phyloP scores from a whole-genome alignment of 805 yeast species.

The Candida incommunis region DNA sequence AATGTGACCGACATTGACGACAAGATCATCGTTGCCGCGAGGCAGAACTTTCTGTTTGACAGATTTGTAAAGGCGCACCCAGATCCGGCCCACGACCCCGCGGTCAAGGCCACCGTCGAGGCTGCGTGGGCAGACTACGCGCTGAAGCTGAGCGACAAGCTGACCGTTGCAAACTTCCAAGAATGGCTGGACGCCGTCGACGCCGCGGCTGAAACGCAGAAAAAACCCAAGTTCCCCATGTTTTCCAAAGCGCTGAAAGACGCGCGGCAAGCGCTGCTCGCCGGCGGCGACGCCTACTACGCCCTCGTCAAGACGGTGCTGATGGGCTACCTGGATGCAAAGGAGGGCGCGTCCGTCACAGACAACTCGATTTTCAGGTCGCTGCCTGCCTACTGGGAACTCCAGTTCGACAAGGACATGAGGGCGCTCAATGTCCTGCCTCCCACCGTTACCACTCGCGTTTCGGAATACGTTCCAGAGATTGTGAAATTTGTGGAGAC shows the following conservation, averaged over 20 bases:
- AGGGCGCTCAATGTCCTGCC: conserved; percentile 66
- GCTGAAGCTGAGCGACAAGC: conserved; percentile 5
- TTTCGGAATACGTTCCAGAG: conserved; percentile 90
- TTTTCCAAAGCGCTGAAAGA: conserved; percentile 45
- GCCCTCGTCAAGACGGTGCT: conserved; percentile 55
- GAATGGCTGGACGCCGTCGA: conserved; percentile 41
- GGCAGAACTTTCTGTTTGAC: conserved; percentile 73
- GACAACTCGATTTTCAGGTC: conserved; percentile 75
- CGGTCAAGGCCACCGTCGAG: conserved; percentile 18
- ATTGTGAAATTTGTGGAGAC: conserved; percentile 64
- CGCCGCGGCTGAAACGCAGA: conserved; percentile 32
- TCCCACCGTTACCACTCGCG: conserved; percentile 80
- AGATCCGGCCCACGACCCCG: conserved; percentile 5
- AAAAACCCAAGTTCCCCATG: conserved; percentile 81
- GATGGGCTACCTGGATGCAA: conserved; percentile 56
- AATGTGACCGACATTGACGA: conserved; percentile 99
- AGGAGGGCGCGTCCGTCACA: conserved; percentile 59
- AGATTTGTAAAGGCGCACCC: conserved; percentile 29
- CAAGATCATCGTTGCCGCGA: conserved; percentile 86
- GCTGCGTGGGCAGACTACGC: conserved; percentile 23
- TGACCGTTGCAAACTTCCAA: conserved; percentile 25
- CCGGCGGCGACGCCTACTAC: conserved; percentile 25
- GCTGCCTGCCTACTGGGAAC: conserved; percentile 84
- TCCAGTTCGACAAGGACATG: conserved; percentile 78
- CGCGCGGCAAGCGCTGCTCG: conserved; percentile 32